These are phyloP conservation scores for Medicago truncatula DNA, from an alignment of 306 rosid species.

Conservation along the genomic window MtrunA17r5.0-ANR NC_053046.1:15231001-15231500, in stretches of 20 bases:
- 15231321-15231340: slow-evolving; percentile 1
- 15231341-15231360: slow-evolving; percentile 26
- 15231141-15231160: slow-evolving; percentile 19
- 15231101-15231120: not conserved
- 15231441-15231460: slow-evolving; percentile 30
- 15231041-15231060: slow-evolving; percentile 16
- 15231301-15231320: slow-evolving; percentile 36
- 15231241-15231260: slow-evolving; percentile 25
- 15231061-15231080: slow-evolving; percentile 33
- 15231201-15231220: not conserved
- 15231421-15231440: slow-evolving; percentile 14
- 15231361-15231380: slow-evolving; percentile 39
- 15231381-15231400: slow-evolving; percentile 28
- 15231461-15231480: slow-evolving; percentile 5
- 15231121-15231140: not conserved
- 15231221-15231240: slow-evolving; percentile 41
- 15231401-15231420: not conserved
- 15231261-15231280: not conserved
- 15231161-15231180: slow-evolving; percentile 11
- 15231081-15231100: slow-evolving; percentile 20
- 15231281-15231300: slow-evolving; percentile 18
- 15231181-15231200: not conserved
- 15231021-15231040: slow-evolving; percentile 1
- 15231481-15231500: not conserved
- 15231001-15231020: not conserved